Base-by-base conservation (phyloP, 1,139 yeast genomes). In the Meyerozyma elateridarum region DNA sequence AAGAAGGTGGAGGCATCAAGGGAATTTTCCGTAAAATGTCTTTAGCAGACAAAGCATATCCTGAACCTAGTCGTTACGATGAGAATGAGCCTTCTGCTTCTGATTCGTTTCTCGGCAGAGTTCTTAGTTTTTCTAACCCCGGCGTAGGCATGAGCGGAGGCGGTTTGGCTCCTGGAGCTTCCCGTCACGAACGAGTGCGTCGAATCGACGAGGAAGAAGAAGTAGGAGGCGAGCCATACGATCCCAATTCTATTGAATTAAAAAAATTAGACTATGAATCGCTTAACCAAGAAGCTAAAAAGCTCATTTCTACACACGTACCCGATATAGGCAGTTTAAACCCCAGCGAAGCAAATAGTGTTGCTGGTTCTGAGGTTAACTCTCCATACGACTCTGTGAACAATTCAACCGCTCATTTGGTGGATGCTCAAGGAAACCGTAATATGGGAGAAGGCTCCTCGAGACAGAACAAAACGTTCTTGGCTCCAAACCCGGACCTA, bases 401-500 rank as follows among this genome's bases (percentile, higher is more conserved):
- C 12, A 24, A 24, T 11, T 29, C 37, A 1, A 33, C 43, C 5
- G 44, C 45, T 6, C 31, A 35, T 18, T 34, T 44, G 22, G 28
- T 45, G 18, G 38, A 36, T 20, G 20, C 31, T 16, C 28, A 25
- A 3, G 42, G 38, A n/a, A 8, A 28, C n/a, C n/a, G n/a, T n/a
- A n/a, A n/a, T n/a, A 32, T 31, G 7, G 30, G 32, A 8, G 40
- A 34, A 13, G 33, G 26, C 3, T 22, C 24, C 12, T 20, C 39
- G 1, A 33, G 29, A 4, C 31, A 36, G 28, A 8, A 35, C 15
- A 2, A 18, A 36, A 7, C 20, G 11, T 58, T 66, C 36, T 62
- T 58, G 36, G 67, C 72, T 2, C 74, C 76, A 3, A 71, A 72
- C 37, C 76, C 77, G 2, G 74, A 68, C 28, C 39, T 55, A 22